phyloP scores from a whole-genome alignment of 2,329 filamentous ascomycete species.

The Colletotrichum caudatum region DNA sequence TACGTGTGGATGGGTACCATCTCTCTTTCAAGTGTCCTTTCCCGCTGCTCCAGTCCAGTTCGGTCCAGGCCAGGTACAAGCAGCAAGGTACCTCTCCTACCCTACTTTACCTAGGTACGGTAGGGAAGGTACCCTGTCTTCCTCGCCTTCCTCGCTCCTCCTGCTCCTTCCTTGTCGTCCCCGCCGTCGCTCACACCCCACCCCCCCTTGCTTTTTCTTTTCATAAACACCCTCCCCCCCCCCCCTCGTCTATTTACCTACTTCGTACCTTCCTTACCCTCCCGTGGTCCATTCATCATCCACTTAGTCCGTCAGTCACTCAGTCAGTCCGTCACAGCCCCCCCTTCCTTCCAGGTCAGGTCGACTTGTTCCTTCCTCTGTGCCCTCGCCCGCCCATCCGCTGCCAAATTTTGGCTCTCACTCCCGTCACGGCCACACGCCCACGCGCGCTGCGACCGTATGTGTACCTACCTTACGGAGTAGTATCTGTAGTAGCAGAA shows the following conservation, averaged over 20 bases:
- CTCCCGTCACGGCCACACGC: conserved; percentile 29
- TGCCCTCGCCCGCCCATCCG: conserved; percentile 37
- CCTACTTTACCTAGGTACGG: too few species aligned
- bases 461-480: too few species aligned
- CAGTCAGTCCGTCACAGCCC: conserved; percentile 11
- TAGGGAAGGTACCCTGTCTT: conserved; percentile 5
- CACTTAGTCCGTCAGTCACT: conserved; percentile 13
- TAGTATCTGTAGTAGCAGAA: too few species aligned
- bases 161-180: conserved; percentile 1
- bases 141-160: conserved; percentile 8
- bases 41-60: conserved; percentile 11
- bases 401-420: conserved; percentile 36
- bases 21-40: conserved; percentile 8
- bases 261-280: conserved; percentile 4
- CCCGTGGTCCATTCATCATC: conserved; percentile 14
- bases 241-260: conserved; percentile 20
- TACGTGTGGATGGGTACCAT: conserved; percentile 2
- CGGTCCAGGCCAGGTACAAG: conserved; percentile 22
- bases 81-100: neutral
- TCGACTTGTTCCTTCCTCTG: conserved; percentile 20
- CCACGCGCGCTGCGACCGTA: conserved; percentile 37
- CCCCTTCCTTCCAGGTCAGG: neutral
- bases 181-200: conserved; percentile 15
- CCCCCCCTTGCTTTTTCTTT: conserved; percentile 19
- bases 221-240: conserved; percentile 38